phyloP scores from a whole-genome alignment of 2,329 filamentous ascomycete genomes.

The Endothia cerciana region DNA sequence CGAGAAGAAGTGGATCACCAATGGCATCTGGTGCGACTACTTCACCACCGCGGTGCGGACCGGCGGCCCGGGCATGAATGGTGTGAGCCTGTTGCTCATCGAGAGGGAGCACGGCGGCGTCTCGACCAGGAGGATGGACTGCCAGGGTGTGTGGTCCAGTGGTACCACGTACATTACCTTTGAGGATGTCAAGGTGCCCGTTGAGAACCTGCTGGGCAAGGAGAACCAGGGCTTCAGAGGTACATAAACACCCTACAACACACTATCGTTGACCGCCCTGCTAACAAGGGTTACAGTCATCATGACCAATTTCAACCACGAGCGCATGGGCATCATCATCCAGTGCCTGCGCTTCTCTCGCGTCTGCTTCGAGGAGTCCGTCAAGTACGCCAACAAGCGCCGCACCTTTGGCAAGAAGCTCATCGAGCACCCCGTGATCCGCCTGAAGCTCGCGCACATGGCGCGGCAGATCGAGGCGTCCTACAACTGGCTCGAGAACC shows the following conservation, averaged over 20 bases:
- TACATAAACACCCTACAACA: constrained; percentile 36
- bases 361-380: constrained; percentile 94
- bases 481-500: constrained; percentile 95
- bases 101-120: constrained; percentile 85
- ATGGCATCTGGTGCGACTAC: constrained; percentile 95
- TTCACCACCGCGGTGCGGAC: constrained; percentile 97
- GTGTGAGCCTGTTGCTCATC: constrained; percentile 87
- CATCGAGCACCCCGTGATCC: constrained; percentile 95
- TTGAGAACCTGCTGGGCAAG: constrained; percentile 98
- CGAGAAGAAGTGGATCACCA: constrained; percentile 99
- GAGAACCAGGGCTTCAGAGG: constrained; percentile 96
- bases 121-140: constrained; percentile 94
- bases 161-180: constrained; percentile 98
- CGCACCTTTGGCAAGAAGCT: constrained; percentile 95
- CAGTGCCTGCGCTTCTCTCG: constrained; percentile 94
- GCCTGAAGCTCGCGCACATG: constrained; percentile 98
- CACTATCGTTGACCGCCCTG: not conserved
- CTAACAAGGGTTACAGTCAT: constrained; percentile 62
- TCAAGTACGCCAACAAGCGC: constrained; percentile 98
- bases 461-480: constrained; percentile 95
- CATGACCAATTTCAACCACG: constrained; percentile 99
- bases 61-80: constrained; percentile 87
- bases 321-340: constrained; percentile 98
- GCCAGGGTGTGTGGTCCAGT: constrained; percentile 93
- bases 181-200: constrained; percentile 98